Conservation (phyloP, 345 rosid species). For the Nephelium lappaceum region DNA sequence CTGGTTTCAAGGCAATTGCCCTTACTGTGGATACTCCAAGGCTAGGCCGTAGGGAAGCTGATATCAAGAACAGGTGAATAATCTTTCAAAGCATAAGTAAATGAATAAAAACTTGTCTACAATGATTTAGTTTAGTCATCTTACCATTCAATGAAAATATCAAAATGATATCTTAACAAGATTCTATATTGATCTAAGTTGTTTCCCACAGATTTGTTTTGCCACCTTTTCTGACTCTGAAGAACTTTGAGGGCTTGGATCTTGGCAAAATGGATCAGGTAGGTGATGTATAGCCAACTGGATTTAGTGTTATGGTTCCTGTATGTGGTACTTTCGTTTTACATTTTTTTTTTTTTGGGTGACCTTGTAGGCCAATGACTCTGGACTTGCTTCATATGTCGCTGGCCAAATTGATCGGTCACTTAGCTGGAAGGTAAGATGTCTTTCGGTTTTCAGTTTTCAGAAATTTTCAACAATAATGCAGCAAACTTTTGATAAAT, state of each 20-base stretch:
- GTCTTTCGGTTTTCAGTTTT: not conserved
- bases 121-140: not conserved
- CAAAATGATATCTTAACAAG: not conserved
- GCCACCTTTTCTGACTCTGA: conserved; percentile 73
- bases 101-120: not conserved
- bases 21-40: conserved; percentile 96
- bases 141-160: not conserved
- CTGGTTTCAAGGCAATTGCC: conserved; percentile 94
- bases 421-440: conserved; percentile 86
- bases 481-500: not conserved
- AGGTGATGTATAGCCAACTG: not conserved
- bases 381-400: conserved; percentile 91
- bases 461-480: not conserved
- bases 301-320: not conserved
- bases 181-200: not conserved
- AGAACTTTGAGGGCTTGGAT: conserved; percentile 89
- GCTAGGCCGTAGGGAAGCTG: conserved; percentile 95
- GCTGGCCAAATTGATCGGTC: conserved; percentile 81
- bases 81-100: not conserved
- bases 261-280: conserved; percentile 81
- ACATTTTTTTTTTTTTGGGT: not conserved
- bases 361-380: conserved; percentile 64
- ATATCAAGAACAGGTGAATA: conserved; percentile 90
- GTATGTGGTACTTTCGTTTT: not conserved
- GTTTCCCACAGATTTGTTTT: conserved; percentile 57